Evolutionary conservation across 208 protist species (phyloP), one percentile per base, ranked within the genome.

Genomic region (Trypanosoma mega): DNA sequence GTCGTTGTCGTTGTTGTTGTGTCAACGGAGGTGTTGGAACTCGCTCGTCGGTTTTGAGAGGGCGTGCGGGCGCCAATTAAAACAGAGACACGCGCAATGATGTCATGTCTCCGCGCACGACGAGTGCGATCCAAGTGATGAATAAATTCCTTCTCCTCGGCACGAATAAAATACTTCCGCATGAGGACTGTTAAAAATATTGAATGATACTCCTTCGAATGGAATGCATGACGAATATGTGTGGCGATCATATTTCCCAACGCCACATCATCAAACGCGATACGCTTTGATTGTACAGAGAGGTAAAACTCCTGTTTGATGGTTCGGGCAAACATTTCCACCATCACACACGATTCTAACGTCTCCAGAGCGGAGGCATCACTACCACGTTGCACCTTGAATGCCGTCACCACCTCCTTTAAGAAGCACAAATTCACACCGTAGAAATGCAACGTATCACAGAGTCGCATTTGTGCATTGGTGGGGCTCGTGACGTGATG

Each of bases 271-370:
- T 89, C 80, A 64, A 90, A 90, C 16, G 85, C 85, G 3, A 74
- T 74, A 43, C 82, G 78, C 57, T 88, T 89, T 30, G 82, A 82
- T 59, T 93, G 85, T 14, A 90, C 74, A 33, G 87, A 82, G 12
- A 79, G 84, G 60, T 86, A 93, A 56, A 93, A 86, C 63, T 93
- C 85, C 47, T 93, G 82, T 63, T 93, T 93, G 4, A 88, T 49
- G 4, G 82, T 70, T 36, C 85, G 73, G 51, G 78, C 68, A 20
- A 93, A 20, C 82, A 90, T 90, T 63, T 93, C 85, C 27, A 72
- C 76, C 21, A 52, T 65, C 31, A 93, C 33, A 2, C 85, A 31
- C 14, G 68, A 27, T 39, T 70, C 74, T 2, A 82, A 34, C 2
- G 48, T 26, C 4, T 1, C 18, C 3, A 74, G 1, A 26, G 49